These are phyloP conservation scores for Pseudophaeomoniella oleicola DNA, from an alignment of 2,329 filamentous ascomycete genomes.

Conservation along the genomic window DNA sequence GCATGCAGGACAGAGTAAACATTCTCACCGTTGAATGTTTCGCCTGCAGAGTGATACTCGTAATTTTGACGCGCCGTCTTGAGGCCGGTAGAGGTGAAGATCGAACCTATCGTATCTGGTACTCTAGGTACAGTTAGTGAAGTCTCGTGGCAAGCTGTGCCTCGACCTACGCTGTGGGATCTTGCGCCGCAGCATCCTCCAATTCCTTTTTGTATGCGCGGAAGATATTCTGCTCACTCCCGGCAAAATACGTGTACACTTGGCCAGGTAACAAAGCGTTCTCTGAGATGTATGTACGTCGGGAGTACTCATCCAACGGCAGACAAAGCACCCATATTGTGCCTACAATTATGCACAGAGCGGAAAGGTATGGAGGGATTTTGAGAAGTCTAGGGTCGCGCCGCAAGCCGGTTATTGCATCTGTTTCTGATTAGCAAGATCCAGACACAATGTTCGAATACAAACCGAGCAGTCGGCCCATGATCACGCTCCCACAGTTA, in stretches of 20 bases:
- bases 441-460: slow-evolving; percentile 4
- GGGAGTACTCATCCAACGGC: slow-evolving; percentile 79
- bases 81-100: slow-evolving; percentile 65
- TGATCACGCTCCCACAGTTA: slow-evolving; percentile 8
- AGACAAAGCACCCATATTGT: slow-evolving; percentile 81
- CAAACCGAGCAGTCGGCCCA: slow-evolving; percentile 11
- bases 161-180: not conserved
- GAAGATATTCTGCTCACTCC: slow-evolving; percentile 90
- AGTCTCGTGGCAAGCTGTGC: not conserved
- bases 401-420: slow-evolving; percentile 41
- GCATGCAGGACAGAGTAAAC: slow-evolving; percentile 88
- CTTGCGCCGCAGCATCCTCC: slow-evolving; percentile 28
- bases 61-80: slow-evolving; percentile 84
- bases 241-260: slow-evolving; percentile 94
- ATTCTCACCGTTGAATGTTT: slow-evolving; percentile 67
- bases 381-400: slow-evolving; percentile 69
- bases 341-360: slow-evolving; percentile 71
- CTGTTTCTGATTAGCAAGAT: slow-evolving; percentile 14
- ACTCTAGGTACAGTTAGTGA: slow-evolving; percentile 29
- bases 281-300: slow-evolving; percentile 90
- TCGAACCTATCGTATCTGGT: slow-evolving; percentile 54
- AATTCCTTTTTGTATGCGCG: slow-evolving; percentile 80
- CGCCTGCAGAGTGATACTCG: slow-evolving; percentile 65
- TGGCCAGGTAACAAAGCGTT: slow-evolving; percentile 92
- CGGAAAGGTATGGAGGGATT: slow-evolving; percentile 74